These are phyloP conservation scores for Nitzschia putrida DNA, from an alignment of 108 stramenopile species.

Conservation along the genomic window DNA sequence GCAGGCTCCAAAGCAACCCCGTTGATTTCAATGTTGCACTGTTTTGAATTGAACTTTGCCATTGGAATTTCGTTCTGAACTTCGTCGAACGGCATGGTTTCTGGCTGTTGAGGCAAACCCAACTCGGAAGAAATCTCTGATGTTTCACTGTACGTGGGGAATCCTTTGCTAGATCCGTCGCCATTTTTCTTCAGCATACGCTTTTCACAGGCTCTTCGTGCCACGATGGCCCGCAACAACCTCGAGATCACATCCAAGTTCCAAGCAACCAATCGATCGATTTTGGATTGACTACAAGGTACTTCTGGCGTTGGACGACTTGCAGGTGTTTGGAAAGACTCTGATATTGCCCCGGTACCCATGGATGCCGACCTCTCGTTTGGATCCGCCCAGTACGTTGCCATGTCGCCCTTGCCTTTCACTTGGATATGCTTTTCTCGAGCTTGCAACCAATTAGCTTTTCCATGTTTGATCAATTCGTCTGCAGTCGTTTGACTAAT, in stretches of 20 bases:
- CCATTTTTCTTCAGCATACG: not conserved
- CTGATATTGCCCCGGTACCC: too few species aligned
- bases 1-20: not conserved
- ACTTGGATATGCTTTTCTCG: slow-evolving; percentile 39
- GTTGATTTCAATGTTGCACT: not conserved
- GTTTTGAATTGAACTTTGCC: slow-evolving; percentile 4
- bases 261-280: slow-evolving; percentile 21
- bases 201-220: slow-evolving; percentile 2
- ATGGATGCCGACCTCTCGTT: not conserved
- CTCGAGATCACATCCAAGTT: not conserved
- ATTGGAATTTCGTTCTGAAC: slow-evolving; percentile 7
- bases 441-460: slow-evolving; percentile 31
- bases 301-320: not conserved
- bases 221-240: slow-evolving; percentile 3
- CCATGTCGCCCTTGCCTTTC: slow-evolving; percentile 53
- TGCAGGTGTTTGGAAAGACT: not conserved
- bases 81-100: slow-evolving; percentile 2
- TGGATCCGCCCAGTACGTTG: slow-evolving; percentile 47
- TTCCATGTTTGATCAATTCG: too few species aligned
- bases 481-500: slow-evolving; percentile 35
- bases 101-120: too few species aligned
- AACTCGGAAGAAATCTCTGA: too few species aligned
- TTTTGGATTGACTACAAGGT: not conserved
- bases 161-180: not conserved
- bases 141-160: not conserved